phyloP scores from a whole-genome alignment of 805 yeast genomes.

The Wickerhamiella azymoides region DNA sequence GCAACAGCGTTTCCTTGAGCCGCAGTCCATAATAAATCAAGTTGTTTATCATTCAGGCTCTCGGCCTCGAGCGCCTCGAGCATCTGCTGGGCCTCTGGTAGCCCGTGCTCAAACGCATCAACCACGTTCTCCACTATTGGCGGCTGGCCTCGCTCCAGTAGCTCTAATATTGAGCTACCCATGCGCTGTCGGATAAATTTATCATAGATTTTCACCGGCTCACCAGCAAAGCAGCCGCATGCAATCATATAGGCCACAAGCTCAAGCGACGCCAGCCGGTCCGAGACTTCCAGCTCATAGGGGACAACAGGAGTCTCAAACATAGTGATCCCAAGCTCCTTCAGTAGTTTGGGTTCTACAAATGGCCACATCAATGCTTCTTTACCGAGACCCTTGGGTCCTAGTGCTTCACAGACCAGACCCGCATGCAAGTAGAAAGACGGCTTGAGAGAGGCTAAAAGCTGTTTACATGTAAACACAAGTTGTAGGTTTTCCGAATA shows the following conservation, averaged over 20 bases:
- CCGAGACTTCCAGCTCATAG: conserved; percentile 48
- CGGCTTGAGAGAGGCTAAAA: conserved; percentile 22
- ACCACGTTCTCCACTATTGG: conserved; percentile 8
- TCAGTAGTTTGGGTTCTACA: conserved; percentile 19
- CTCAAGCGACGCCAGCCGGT: conserved; percentile 7
- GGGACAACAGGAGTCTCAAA: conserved; percentile 75
- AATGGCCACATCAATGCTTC: conserved; percentile 17
- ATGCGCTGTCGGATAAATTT: conserved; percentile 1
- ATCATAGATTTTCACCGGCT: conserved; percentile 9
- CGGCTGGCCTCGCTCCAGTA: conserved; percentile 7
- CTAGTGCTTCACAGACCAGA: conserved; percentile 6
- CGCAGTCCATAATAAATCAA: conserved; percentile 12
- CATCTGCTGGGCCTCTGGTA: not conserved
- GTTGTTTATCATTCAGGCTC: too few relatives aligned
- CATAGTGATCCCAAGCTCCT: conserved; percentile 50
- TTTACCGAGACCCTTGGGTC: not conserved
- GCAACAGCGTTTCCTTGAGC: conserved; percentile 12
- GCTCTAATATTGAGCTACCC: conserved; percentile 7
- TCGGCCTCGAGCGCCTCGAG: not conserved
- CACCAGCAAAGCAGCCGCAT: conserved; percentile 14
- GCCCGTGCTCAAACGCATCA: conserved; percentile 8
- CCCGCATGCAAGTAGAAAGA: conserved; percentile 16
- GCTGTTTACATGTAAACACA: conserved; percentile 25
- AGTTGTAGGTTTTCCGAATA: conserved; percentile 28
- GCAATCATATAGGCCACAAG: conserved; percentile 21